Percentiles rank a stretch among this genome's conserved stretches.
Conservation (phyloP, 2,329 filamentous ascomycete species). For the Pestalotiopsis sp. region DNA sequence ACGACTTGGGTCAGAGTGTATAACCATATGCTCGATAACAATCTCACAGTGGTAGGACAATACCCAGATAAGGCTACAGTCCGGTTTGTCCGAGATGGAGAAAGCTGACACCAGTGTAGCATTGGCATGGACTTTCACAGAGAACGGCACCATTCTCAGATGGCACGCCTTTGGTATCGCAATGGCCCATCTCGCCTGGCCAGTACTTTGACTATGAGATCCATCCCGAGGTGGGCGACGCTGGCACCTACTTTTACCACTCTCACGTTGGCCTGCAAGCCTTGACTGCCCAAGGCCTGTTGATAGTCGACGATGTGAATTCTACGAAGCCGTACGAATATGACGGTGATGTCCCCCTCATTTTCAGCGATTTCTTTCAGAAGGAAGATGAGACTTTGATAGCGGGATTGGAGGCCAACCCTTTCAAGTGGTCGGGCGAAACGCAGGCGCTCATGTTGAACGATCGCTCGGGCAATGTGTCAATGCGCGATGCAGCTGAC, state of each 20-base stretch:
- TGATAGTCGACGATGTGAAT: conserved; percentile 58
- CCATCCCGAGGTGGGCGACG: conserved; percentile 50
- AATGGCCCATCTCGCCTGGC: conserved; percentile 66
- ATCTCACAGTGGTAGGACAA: conserved; percentile 53
- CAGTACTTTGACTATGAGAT: conserved; percentile 72
- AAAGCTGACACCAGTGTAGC: conserved; percentile 40
- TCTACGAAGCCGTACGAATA: conserved; percentile 57
- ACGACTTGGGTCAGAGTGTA: conserved; percentile 62
- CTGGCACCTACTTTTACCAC: conserved; percentile 71
- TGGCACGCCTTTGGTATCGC: conserved; percentile 60
- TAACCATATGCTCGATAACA: conserved; percentile 54
- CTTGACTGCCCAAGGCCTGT: conserved; percentile 56
- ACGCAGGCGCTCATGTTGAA: conserved; percentile 60
- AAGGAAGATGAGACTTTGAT: conserved; percentile 56
- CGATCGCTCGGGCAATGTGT: conserved; percentile 48
- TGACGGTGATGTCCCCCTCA: conserved; percentile 62
- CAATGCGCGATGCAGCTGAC: conserved; percentile 36
- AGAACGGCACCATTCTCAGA: conserved; percentile 65
- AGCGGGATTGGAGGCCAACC: conserved; percentile 47
- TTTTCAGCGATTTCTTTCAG: conserved; percentile 60
- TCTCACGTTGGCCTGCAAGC: conserved; percentile 68
- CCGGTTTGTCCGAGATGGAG: not conserved
- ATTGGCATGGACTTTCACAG: conserved; percentile 70
- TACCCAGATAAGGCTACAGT: not conserved
- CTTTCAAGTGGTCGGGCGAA: conserved; percentile 63